These are phyloP conservation scores for Alliaria petiolata DNA, from an alignment of 345 rosid genomes.

Conservation along the genomic window DNA sequence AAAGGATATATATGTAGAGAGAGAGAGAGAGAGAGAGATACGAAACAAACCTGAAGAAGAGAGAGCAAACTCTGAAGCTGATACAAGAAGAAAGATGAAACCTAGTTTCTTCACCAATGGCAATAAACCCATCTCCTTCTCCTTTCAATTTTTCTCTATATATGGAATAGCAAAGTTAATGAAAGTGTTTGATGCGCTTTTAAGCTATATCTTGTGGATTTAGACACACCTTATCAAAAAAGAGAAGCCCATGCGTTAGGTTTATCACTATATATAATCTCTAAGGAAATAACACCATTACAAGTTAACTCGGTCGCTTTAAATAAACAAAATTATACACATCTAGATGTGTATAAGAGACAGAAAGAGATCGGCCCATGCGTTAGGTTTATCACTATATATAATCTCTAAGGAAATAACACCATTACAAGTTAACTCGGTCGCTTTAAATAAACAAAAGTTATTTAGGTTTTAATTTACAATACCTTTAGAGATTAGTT, in stretches of 20 bases:
- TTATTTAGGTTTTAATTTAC: not conserved
- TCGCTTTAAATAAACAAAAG: too few relatives aligned
- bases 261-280: slow-evolving; percentile 28
- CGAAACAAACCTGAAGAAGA: slow-evolving; percentile 45
- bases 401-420: slow-evolving; percentile 13
- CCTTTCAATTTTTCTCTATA: not conserved
- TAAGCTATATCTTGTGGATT: slow-evolving; percentile 3
- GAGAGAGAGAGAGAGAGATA: not conserved
- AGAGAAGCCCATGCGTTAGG: slow-evolving; percentile 25
- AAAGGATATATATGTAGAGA: not conserved
- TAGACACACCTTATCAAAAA: slow-evolving; percentile 8
- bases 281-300: not conserved
- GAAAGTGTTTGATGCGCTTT: slow-evolving; percentile 17
- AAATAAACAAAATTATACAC: not conserved
- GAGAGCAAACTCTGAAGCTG: slow-evolving; percentile 39
- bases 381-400: slow-evolving; percentile 25
- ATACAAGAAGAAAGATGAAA: slow-evolving; percentile 51
- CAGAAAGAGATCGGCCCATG: slow-evolving; percentile 26
- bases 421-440: not conserved
- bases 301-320: not conserved
- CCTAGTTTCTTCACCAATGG: slow-evolving; percentile 35
- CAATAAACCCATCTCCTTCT: slow-evolving; percentile 34
- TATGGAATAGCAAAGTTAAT: not conserved
- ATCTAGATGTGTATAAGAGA: too few relatives aligned
- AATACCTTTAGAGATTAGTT: not conserved